These are phyloP conservation scores for Bauhinia variegata DNA, from an alignment of 306 rosid species.

Conservation along the genomic window DNA sequence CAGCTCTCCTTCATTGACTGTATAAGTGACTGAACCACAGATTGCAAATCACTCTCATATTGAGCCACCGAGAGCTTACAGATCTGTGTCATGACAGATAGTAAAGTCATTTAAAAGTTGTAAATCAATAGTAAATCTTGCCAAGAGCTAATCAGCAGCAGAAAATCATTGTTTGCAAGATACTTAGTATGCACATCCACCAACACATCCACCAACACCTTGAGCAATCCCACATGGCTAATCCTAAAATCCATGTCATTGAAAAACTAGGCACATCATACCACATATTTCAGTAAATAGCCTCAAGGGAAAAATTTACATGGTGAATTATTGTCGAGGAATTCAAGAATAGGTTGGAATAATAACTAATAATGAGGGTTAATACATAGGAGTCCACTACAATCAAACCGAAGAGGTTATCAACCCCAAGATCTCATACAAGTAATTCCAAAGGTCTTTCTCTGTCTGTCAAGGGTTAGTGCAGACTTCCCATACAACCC, in stretches of 20 bases:
- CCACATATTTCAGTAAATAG: not conserved
- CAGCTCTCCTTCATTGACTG: constrained; percentile 67
- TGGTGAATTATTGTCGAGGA: not conserved
- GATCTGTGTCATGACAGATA: constrained; percentile 51
- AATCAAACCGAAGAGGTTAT: not conserved
- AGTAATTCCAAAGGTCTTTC: no score
- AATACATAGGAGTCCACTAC: no score
- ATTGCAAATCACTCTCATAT: constrained; percentile 68
- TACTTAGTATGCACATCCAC: not conserved
- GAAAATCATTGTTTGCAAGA: not conserved
- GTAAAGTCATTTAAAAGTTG: constrained; percentile 6
- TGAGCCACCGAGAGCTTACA: constrained; percentile 65
- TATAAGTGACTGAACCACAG: constrained; percentile 72
- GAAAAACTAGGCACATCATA: not conserved
- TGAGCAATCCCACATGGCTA: not conserved
- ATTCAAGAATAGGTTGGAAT: not conserved
- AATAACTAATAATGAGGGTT: not conserved
- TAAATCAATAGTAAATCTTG: not conserved
- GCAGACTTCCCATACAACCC: constrained; percentile 23
- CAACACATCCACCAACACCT: not conserved
- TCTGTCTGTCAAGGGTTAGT: not conserved
- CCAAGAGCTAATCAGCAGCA: constrained; percentile 12
- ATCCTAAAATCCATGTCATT: not conserved
- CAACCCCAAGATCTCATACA: not conserved
- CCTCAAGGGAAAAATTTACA: not conserved